Base-by-base conservation (phyloP, 148 eudicot species). In the Rhododendron vialii region DNA sequence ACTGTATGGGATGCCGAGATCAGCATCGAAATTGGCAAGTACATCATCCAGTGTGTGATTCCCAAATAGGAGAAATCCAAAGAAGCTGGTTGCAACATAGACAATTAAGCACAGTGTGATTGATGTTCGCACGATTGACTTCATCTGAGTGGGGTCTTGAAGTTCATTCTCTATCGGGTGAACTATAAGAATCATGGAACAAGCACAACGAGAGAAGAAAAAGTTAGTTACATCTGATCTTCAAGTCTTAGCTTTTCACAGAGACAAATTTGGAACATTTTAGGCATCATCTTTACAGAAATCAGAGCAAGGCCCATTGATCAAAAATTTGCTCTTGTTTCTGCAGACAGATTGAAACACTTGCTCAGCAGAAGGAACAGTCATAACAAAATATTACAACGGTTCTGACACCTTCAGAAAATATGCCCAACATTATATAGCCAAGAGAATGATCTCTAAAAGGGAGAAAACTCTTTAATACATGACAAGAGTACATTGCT, bases 111-210 rank as follows among this genome's bases (percentile, higher is more conserved):
- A 95, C 12, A 95, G 65, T 30, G 83, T 75, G 81, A 95, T 90
- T 78, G 98, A 94, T 67, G 94, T 87, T 57, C 89, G 86, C 8
- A 94, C 95, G 69, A 95, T 91, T 48, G 94, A 83, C 90, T 92
- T 92, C 93, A 95, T 95, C 88, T 92, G 92, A 78, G 90, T 87
- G 53, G 93, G 89, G 85, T 95, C 98, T 81, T 88, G 84, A 38
- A 95, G 91, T 91, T 95, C 98, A 84, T 92, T 95, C 88, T 93
- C 94, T 83, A 95, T 95, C 1, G 98, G 93, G 88, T 95, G 98
- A 86, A 95, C 98, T 95, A 93, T 84, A 88, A 81, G 65, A 41
- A 55, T 59, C 36, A 43, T 6, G 18, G 43, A 80, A 53, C 55
- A 61, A 73, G 80, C 14, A 82, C n/a, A 77, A 77, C 12, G 22